A percentile compares a stretch with the other conserved stretches of the same genome.
Evolutionary conservation across 352 stramenopile genomes (phyloP).

Genomic region (Phytophthora sansomeana): DNA sequence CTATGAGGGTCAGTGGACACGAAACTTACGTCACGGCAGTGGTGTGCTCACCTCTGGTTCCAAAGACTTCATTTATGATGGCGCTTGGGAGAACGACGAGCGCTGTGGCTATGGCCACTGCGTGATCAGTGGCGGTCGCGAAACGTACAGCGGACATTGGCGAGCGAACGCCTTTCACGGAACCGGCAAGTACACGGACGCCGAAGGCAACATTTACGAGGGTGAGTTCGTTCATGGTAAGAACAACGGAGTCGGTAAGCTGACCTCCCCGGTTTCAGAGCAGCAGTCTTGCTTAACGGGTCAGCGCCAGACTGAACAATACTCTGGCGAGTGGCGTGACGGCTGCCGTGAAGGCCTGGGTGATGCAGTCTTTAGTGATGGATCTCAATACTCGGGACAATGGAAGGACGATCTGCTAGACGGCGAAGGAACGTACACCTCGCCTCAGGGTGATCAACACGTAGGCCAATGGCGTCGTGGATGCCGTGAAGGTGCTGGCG

Average conservation of each 20-base stretch:
- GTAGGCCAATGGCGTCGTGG: conserved; percentile 73
- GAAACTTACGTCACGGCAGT: conserved; percentile 65
- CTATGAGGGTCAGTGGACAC: conserved; percentile 79
- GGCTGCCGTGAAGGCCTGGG: conserved; percentile 67
- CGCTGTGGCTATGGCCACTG: conserved; percentile 77
- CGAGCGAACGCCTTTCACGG: conserved; percentile 79
- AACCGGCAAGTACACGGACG: conserved; percentile 80
- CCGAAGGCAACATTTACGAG: conserved; percentile 83
- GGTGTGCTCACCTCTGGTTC: conserved; percentile 73
- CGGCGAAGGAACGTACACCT: conserved; percentile 72
- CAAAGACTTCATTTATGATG: conserved; percentile 87
- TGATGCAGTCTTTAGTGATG: conserved; percentile 58
- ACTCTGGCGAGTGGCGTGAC: conserved; percentile 70
- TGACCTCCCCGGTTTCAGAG: conserved; percentile 15
- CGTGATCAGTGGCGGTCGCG: conserved; percentile 69
- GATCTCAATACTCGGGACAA: conserved; percentile 64
- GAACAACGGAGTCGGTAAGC: conserved; percentile 79
- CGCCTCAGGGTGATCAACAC: conserved; percentile 65
- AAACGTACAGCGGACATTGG: conserved; percentile 85
- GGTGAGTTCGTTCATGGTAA: conserved; percentile 80
- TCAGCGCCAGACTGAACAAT: conserved; percentile 44
- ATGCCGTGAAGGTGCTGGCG: conserved; percentile 57
- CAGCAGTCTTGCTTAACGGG: conserved; percentile 26
- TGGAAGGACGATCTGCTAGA: conserved; percentile 64
- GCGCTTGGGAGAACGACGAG: conserved; percentile 67